Evolutionary conservation across 805 yeast species (phyloP).

Genomic region (Saccharomycopsis vini): DNA sequence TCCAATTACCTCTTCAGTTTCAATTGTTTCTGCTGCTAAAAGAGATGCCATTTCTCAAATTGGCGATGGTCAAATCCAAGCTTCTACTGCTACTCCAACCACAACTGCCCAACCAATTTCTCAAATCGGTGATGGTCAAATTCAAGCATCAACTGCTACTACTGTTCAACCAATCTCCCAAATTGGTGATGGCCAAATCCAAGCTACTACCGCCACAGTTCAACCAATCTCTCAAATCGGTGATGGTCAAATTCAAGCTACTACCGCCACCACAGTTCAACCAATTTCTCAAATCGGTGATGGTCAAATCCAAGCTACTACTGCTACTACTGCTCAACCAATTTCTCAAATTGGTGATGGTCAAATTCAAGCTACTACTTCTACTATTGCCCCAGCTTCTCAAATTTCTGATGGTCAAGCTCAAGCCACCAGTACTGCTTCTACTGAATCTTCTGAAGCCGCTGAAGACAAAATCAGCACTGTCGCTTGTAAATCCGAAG

Average conservation of each 20-base stretch:
- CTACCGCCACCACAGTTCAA: constrained; percentile 28
- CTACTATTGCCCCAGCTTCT: constrained; percentile 23
- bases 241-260: constrained; percentile 39
- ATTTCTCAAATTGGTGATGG: constrained; percentile 43
- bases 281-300: constrained; percentile 30
- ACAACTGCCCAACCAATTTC: constrained; percentile 30
- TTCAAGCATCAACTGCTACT: constrained; percentile 31
- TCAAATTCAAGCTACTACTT: constrained; percentile 34
- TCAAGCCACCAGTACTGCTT: constrained; percentile 25
- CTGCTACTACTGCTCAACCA: constrained; percentile 21
- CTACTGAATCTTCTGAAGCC: constrained; percentile 21
- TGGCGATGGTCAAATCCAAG: constrained; percentile 27
- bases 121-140: constrained; percentile 41
- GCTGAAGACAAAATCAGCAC: constrained; percentile 21
- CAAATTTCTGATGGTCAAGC: constrained; percentile 47
- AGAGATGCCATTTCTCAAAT: constrained; percentile 20
- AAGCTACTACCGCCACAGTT: constrained; percentile 29
- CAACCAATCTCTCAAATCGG: constrained; percentile 35
- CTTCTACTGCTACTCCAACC: constrained; percentile 31
- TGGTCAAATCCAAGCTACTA: constrained; percentile 32
- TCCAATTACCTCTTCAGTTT: constrained; percentile 33
- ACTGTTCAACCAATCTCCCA: constrained; percentile 28
- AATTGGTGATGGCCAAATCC: constrained; percentile 33
- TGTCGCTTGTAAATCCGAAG: constrained; percentile 37
- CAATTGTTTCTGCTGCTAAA: constrained; percentile 25